These are phyloP conservation scores for Ceratocystis smalleyi DNA, from an alignment of 2,329 filamentous ascomycete genomes.

Conservation along the genomic window DNA sequence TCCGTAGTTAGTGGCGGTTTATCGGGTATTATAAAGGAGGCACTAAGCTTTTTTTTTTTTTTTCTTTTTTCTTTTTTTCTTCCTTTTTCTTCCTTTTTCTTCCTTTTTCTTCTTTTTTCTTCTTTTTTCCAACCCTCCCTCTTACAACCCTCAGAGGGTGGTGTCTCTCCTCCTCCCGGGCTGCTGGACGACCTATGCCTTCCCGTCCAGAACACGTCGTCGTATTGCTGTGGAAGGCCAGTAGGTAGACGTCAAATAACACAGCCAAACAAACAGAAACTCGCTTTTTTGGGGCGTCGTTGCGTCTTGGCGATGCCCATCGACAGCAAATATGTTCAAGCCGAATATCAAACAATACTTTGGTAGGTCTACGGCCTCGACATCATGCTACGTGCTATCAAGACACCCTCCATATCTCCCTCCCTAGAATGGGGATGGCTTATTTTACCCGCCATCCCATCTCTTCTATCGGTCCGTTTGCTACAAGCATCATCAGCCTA, in stretches of 20 bases:
- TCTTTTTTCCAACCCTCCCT: background rate
- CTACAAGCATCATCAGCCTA: background rate
- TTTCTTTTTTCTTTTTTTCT: background rate
- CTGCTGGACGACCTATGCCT: too few relatives aligned
- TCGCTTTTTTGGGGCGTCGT: too few relatives aligned
- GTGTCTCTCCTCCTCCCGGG: too few relatives aligned
- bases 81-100: background rate
- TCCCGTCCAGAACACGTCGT: too few relatives aligned
- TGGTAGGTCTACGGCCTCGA: background rate
- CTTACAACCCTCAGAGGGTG: too few relatives aligned
- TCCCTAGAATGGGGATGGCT: background rate
- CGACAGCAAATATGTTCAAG: too few relatives aligned
- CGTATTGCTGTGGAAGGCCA: too few relatives aligned
- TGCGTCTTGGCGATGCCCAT: too few relatives aligned
- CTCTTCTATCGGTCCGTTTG: constrained; percentile 12
- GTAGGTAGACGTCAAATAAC: too few relatives aligned
- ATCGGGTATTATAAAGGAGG: background rate
- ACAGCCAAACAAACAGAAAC: too few relatives aligned
- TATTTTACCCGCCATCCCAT: background rate
- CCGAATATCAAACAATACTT: too few relatives aligned
- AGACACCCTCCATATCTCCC: background rate
- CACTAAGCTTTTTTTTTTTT: background rate
- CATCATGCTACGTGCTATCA: background rate
- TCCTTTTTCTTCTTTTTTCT: background rate
- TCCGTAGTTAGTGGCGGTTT: background rate